These are phyloP conservation scores for Aspergillus neoniger DNA, from an alignment of 2,329 filamentous ascomycete species.

Conservation along the genomic window DNA sequence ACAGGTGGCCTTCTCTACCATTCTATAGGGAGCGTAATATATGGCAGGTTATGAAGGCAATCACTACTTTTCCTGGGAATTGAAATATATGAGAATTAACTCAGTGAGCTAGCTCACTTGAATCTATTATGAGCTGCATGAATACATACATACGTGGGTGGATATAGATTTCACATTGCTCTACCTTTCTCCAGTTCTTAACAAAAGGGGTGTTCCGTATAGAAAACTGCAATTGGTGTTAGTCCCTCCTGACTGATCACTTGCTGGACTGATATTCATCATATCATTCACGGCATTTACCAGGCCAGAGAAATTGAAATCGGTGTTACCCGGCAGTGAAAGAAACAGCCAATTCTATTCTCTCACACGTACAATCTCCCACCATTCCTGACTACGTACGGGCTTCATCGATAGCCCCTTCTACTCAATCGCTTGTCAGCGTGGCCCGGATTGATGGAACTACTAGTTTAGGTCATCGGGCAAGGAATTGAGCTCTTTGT, in stretches of 20 bases:
- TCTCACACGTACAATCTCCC: not conserved
- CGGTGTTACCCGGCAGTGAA: not conserved
- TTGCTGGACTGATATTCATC: slow-evolving; percentile 6
- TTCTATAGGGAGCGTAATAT: not conserved
- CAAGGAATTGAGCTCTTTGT: no score
- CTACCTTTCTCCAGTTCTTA: not conserved
- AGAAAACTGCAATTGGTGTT: not conserved
- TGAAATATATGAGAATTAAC: not conserved
- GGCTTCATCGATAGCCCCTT: not conserved
- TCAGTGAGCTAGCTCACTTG: not conserved
- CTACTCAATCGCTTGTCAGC: not conserved
- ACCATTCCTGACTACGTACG: not conserved
- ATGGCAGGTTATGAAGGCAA: not conserved
- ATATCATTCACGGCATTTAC: not conserved
- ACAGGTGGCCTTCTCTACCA: not conserved
- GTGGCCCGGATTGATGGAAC: not conserved
- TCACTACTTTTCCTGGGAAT: not conserved
- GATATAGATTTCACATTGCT: not conserved
- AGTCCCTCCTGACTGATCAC: not conserved
- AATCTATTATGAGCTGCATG: no score
- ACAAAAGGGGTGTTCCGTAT: not conserved
- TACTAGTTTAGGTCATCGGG: no score
- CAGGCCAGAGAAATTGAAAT: not conserved
- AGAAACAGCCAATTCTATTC: not conserved
- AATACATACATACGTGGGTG: not conserved